Base-by-base conservation (phyloP, 352 stramenopile genomes). In the Pythium biforme region DNA sequence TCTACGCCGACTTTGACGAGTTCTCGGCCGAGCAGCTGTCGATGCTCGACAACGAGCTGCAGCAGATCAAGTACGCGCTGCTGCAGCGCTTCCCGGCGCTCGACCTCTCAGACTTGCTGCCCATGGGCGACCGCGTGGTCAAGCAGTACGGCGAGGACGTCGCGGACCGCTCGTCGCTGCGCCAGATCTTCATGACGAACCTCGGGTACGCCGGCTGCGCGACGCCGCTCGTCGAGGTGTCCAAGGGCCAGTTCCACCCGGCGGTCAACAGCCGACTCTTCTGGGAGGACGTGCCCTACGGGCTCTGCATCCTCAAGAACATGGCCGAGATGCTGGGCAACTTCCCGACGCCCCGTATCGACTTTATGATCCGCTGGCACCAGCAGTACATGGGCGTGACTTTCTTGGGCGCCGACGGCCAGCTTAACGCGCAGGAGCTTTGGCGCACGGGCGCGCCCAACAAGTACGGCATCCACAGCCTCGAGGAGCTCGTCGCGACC, bases 341-440 rank as follows among this genome's bases (percentile, higher is more conserved):
- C 72, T 96, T 97, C 64, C 90, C 90, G 11, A 97, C 89, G 49
- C 90, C 90, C 14, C 87, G 87, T 54, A 96, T 97, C 39, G 88
- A 97, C 76, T 96, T 97, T 51, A 95, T 97, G 79, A 97, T 97
- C 70, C 84, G 89, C 48, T 97, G 90, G 90, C 90, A 97, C 75
- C 90, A 97, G 79, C 83, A 92, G 70, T 78, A 87, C 75, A 97
- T 97, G 90, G 82, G 73, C 46, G 83, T 96, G 41, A 77, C 85
- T 41, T 97, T 96, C 75, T 67, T 97, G 23, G 85, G 77, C 52
- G 58, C 81, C 3, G 89, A 97, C 57, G 88, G 88, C 31, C 88
- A 96, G 68, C 77, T 97, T 39, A 97, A 97, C 59, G 80, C 90
- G 37, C 81, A 85, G 55, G 79, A 96, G 56, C 72, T 97, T 41